Evolutionary conservation across 2,329 filamentous ascomycete genomes (phyloP), one percentile per base, ranked within the genome.

Genomic region (Colletotrichum godetiae): DNA sequence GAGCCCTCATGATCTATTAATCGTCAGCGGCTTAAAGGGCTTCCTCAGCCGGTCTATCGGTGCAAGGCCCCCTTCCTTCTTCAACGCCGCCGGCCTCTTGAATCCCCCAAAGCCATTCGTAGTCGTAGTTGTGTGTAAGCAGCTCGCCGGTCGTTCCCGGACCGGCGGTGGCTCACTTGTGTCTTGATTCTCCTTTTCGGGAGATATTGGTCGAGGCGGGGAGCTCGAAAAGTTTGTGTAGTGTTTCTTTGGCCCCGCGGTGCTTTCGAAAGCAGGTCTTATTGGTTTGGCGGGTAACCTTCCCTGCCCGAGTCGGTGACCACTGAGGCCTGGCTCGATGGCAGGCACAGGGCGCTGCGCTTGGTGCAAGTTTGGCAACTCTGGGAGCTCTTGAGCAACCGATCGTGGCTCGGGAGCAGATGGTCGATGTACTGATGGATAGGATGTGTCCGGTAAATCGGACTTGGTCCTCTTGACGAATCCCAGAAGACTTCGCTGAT

Each of bases 181-280:
- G 37, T 79, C 78, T 22, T 79, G 75, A 1, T 75, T 77, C 6
- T 74, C 61, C 19, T 78, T 64, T n/a, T 79, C 74, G 31, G 67
- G 68, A 12, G 75, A 74, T 12, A 79, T 70, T 5, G 75, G 76
- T 10, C 35, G 71, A 3, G 83, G 79, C 4, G 90, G 89, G 22
- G 89, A 90, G 80, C 89, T 91, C 0, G 89, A 91, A 77, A 91
- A 90, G 74, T 86, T 88, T 0, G 85, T 79, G 76, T 94, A 93
- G 8, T 82, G 81, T 63, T 86, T 87, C 67, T 80, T 81, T 2
- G 81, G 79, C 10, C 75, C 78, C 49, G 76, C 64, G 4, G 75
- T 76, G 2, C 78, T 75, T 7, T 80, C 76, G 49, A 76, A 75
- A 60, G 77, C 70, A 11, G 53, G 63, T 75, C 77, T 46, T 69